Conservation (phyloP, 306 rosid genomes). For the Lathyrus aphaca region DNA sequence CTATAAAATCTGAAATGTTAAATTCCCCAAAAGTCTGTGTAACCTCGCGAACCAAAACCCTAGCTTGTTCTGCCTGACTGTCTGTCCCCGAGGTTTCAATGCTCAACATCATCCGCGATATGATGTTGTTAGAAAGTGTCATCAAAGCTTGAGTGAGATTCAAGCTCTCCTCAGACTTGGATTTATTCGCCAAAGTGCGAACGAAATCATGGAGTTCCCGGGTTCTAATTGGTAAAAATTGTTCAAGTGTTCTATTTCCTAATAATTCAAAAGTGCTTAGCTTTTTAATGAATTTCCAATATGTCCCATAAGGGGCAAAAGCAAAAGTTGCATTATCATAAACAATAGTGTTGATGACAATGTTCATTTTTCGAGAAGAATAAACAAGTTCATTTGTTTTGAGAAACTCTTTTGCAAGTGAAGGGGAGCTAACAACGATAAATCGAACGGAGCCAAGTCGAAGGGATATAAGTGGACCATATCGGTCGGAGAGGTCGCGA, state of each 20-base stretch:
- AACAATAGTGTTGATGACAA: constrained; percentile 36
- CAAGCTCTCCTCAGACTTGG: constrained; percentile 27
- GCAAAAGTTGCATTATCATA: constrained; percentile 50
- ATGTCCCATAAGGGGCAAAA: constrained; percentile 48
- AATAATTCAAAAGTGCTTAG: constrained; percentile 41
- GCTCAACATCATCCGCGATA: constrained; percentile 53
- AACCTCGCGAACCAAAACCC: constrained; percentile 46
- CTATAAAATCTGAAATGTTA: constrained; percentile 32
- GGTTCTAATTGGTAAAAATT: constrained; percentile 30
- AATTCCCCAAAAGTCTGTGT: constrained; percentile 39
- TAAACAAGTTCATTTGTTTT: constrained; percentile 45
- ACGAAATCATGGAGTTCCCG: constrained; percentile 34
- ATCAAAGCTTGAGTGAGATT: constrained; percentile 42
- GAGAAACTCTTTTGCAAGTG: constrained; percentile 49
- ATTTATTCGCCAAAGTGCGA: constrained; percentile 3
- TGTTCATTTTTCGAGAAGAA: constrained; percentile 26
- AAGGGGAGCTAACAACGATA: constrained; percentile 37
- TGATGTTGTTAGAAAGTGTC: constrained; percentile 45
- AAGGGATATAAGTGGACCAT: constrained; percentile 52
- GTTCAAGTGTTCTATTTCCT: constrained; percentile 33
- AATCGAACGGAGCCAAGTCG: constrained; percentile 42
- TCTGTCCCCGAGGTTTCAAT: constrained; percentile 40
- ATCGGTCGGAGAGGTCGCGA: constrained; percentile 34
- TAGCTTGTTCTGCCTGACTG: constrained; percentile 33
- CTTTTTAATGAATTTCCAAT: constrained; percentile 36